Base-by-base conservation (phyloP, 352 stramenopile species). In the Phytophthora fragariaefolia region DNA sequence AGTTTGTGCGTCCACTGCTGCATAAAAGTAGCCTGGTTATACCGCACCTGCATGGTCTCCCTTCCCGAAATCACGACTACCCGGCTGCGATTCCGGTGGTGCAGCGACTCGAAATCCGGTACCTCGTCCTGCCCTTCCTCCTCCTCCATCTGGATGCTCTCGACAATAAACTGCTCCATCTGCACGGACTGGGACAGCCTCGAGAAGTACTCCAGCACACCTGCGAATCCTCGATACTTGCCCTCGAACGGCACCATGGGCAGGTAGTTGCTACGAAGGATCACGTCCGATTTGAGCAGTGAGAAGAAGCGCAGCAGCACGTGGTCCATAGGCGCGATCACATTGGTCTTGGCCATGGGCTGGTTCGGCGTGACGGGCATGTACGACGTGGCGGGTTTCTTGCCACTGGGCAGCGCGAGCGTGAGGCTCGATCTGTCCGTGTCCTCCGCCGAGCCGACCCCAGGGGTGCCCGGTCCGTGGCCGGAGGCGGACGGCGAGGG, bases 221-320 rank as follows among this genome's bases (percentile, higher is more conserved):
- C 87, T 10, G 69, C 71, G 69, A 80, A 93, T 18, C 84, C 85
- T 17, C 87, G 87, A 52, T 89, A 96, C 38, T 92, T 94, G 47
- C 87, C 87, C 52, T 90, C 84, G 27, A 96, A 96, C n/a, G 84
- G 85, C 38, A 96, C 87, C 87, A 96, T 96, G n/a, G 87, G 87
- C 22, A 96, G 66, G 65, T 96, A 96, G 42, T 96, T 96, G 36
- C 85, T 93, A 10, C 87, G 85, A 43, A 96, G 50, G 15, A 91
- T 87, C 40, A 96, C 73, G 48, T 96, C 85, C 0, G 86, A 78
- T 24, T 82, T 90, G 9, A 96, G 63, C 17, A 96, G 64, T 26
- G 87, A 96, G 66, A 93, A 92, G 38, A 96, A 88, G 6, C 86
- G 87, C 38, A 82, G 63, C 9, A 94, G 48, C 1, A 81, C 64